These are phyloP conservation scores for Ceratopteris richardii DNA, from an alignment of 75 land plant genomes.

Conservation along the genomic window DNA sequence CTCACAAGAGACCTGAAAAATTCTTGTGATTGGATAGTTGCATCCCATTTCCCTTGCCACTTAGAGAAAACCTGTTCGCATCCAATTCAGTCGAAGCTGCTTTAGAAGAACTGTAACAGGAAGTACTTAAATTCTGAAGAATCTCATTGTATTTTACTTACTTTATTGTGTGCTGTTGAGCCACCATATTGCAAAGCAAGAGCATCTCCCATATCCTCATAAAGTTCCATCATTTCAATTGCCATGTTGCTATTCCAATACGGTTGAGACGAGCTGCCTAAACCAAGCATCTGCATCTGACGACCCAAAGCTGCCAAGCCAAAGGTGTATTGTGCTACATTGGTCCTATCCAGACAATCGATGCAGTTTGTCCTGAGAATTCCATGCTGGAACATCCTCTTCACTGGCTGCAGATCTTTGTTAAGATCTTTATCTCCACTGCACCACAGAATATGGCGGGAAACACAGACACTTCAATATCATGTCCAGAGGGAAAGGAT, in stretches of 20 bases:
- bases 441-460: no score
- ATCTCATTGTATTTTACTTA: conserved; percentile 10
- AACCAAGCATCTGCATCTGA: conserved; percentile 54
- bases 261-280: conserved; percentile 22
- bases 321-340: conserved; percentile 71
- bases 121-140: background rate
- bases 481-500: no score
- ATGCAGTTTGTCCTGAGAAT: conserved; percentile 74
- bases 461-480: no score
- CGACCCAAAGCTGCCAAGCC: conserved; percentile 69
- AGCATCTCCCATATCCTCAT: conserved; percentile 78
- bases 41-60: conserved; percentile 26
- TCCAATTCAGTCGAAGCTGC: background rate
- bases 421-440: no score
- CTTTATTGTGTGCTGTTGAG: conserved; percentile 84
- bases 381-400: conserved; percentile 36
- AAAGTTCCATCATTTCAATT: conserved; percentile 44
- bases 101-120: background rate
- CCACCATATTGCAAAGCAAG: conserved; percentile 76
- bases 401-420: no score
- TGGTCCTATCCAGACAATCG: conserved; percentile 78
- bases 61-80: conserved; percentile 43
- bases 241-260: conserved; percentile 48
- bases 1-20: conserved; percentile 20
- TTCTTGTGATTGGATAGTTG: conserved; percentile 24